phyloP scores from a whole-genome alignment of 768 basidiomycete species.

The Leccinellum rugosiceps region DNA sequence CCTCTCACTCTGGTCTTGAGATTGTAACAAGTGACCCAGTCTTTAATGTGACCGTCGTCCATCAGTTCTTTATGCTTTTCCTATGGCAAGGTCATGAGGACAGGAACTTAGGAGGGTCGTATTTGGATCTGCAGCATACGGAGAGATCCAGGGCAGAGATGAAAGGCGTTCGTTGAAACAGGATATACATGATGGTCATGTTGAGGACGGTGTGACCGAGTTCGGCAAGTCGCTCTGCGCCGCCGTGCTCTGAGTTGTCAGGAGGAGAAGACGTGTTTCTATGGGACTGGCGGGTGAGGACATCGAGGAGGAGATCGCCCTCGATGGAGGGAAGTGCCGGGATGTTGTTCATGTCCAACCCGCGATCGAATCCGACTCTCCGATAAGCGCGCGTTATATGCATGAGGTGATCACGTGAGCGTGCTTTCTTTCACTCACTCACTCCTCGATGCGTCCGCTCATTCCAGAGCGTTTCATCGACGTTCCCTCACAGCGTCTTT shows the following conservation, averaged over 20 bases:
- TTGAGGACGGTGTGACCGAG: constrained; percentile 54
- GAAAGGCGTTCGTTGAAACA: constrained; percentile 46
- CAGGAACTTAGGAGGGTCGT: neutral
- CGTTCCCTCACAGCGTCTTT: constrained; percentile 75
- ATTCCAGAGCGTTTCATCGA: constrained; percentile 75
- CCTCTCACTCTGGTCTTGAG: constrained; percentile 54
- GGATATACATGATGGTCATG: constrained; percentile 48
- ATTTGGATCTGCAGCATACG: constrained; percentile 33
- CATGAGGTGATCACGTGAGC: constrained; percentile 16
- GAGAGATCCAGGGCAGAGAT: constrained; percentile 40
- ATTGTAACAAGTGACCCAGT: constrained; percentile 51
- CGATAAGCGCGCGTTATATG: neutral
- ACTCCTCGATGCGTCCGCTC: constrained; percentile 38
- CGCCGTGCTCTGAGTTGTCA: constrained; percentile 48
- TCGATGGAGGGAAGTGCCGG: constrained; percentile 56
- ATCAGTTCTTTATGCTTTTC: constrained; percentile 30
- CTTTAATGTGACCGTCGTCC: constrained; percentile 38
- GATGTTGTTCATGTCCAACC: constrained; percentile 26
- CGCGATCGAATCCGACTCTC: neutral
- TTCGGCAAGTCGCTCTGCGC: constrained; percentile 55
- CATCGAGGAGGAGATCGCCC: constrained; percentile 56
- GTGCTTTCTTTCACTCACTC: neutral
- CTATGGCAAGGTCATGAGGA: constrained; percentile 11
- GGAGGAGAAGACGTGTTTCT: constrained; percentile 29
- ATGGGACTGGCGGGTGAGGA: constrained; percentile 50